Evolutionary conservation across 2,329 filamentous ascomycete species (phyloP), one percentile per base, ranked within the genome.

Genomic region (Pseudogymnoascus sp.): DNA sequence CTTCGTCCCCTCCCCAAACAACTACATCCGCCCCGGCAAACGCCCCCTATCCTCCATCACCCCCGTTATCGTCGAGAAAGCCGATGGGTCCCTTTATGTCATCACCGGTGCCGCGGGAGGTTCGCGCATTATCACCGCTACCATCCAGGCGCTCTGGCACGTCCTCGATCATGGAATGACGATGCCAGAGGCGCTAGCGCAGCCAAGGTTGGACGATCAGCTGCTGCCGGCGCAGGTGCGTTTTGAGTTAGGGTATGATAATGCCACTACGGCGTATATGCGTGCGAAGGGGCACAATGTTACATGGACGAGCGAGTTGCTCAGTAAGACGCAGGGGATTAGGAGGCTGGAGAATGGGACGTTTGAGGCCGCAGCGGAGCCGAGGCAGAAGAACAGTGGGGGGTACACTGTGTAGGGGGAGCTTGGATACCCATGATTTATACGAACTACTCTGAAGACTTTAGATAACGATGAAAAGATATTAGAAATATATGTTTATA

Each of bases 21-120:
- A 97, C 78, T 97, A 85, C 71, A 85, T 97, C 71, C 82, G 85
- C 4, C 85, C 90, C 0, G 81, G 84, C 57, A 97, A 97, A 74
- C 84, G 93, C 0, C 91, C 92, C 0, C 77, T 97, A 3, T 92
- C 88, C 1, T 92, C 88, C 64, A 91, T 94, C 67, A 85, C 88
- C 0, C 91, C 92, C 3, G 78, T 90, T 61, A 92, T 95, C 59
- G 83, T 87, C 65, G 89, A 92, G 68, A 76, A 81, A 28, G 75
- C 81, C 1, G 85, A 87, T 67, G 82, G 84, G 15, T 80, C 77
- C 1, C 78, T 95, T 1, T 87, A 86, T 70, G 82, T 89, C 61
- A 77, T 84, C 60, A 81, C 89, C 6, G 90, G 90, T 39, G 87
- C 90, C 0, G 90, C 91, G 0, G 91, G 91, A 33, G 91, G 91